Conservation (phyloP, 768 basidiomycete genomes). For the Podaxis sp. region DNA sequence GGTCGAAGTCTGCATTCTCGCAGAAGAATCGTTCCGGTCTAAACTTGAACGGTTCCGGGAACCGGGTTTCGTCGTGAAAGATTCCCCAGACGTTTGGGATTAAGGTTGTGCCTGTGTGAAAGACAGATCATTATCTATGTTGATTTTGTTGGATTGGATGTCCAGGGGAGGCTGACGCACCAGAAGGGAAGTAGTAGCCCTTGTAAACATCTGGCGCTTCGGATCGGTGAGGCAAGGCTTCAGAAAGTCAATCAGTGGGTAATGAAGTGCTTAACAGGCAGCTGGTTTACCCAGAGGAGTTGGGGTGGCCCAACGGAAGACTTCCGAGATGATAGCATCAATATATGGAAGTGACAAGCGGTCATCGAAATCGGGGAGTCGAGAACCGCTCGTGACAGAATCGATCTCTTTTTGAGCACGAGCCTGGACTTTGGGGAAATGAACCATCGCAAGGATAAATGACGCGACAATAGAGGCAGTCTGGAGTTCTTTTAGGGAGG, state of each 20-base stretch:
- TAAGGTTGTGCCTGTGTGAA: conserved; percentile 24
- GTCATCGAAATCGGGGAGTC: conserved; percentile 19
- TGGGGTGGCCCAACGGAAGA: conserved; percentile 41
- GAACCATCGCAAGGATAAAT: conserved; percentile 28
- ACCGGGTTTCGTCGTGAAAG: conserved; percentile 49
- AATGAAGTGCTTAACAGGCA: background rate
- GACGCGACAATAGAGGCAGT: conserved; percentile 13
- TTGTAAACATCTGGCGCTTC: conserved; percentile 33
- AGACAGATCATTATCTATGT: background rate
- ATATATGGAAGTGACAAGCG: conserved; percentile 22
- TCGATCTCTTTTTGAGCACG: conserved; percentile 46
- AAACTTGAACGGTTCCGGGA: conserved; percentile 52
- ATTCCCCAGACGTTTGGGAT: conserved; percentile 38
- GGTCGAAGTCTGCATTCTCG: conserved; percentile 19
- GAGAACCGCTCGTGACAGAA: conserved; percentile 32
- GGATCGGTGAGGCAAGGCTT: conserved; percentile 34
- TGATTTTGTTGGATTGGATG: background rate
- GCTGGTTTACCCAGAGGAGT: conserved; percentile 32
- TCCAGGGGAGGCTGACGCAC: conserved; percentile 9
- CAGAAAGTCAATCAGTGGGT: conserved; percentile 2
- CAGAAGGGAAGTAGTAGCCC: conserved; percentile 26
- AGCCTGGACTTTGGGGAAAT: conserved; percentile 40
- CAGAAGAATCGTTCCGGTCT: conserved; percentile 56
- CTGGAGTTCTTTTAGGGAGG: background rate
- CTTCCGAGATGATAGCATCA: conserved; percentile 43